Evolutionary conservation across 495 filamentous ascomycete genomes (phyloP).

Genomic region (Tuber indicum): DNA sequence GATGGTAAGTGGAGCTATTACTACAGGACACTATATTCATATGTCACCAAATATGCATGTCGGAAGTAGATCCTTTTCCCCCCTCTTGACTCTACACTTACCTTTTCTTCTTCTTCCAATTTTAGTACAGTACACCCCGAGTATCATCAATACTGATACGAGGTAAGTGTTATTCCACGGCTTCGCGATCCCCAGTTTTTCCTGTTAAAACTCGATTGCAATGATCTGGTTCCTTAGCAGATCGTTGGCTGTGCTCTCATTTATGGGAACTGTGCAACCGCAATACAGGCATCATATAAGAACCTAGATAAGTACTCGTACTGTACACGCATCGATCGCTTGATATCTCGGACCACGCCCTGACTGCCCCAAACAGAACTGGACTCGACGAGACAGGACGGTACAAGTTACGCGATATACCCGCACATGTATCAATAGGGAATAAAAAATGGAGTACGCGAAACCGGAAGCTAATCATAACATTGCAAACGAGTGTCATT

Average conservation of each 20-base stretch:
- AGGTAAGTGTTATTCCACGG: background rate
- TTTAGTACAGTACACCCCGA: slow-evolving; percentile 1
- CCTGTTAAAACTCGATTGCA: background rate
- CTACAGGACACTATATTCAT: background rate
- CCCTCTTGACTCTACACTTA: too few species aligned
- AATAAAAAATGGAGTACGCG: background rate
- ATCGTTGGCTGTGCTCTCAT: too few species aligned
- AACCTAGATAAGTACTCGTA: background rate
- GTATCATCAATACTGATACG: background rate
- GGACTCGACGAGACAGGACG: background rate
- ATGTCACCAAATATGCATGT: background rate
- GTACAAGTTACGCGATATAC: background rate
- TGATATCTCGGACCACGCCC: background rate
- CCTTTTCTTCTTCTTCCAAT: too few species aligned
- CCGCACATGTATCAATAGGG: background rate
- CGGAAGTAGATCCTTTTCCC: background rate
- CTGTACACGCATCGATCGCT: background rate
- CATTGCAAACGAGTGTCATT: background rate
- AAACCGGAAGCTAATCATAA: background rate
- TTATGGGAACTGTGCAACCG: too few species aligned
- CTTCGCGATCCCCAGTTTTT: background rate
- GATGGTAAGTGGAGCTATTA: too few species aligned
- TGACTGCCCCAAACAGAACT: background rate
- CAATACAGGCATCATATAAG: too few species aligned
- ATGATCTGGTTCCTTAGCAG: background rate